Base-by-base conservation (phyloP, 305 asterid species). In the Fraxinus xanthoxyloides region DNA sequence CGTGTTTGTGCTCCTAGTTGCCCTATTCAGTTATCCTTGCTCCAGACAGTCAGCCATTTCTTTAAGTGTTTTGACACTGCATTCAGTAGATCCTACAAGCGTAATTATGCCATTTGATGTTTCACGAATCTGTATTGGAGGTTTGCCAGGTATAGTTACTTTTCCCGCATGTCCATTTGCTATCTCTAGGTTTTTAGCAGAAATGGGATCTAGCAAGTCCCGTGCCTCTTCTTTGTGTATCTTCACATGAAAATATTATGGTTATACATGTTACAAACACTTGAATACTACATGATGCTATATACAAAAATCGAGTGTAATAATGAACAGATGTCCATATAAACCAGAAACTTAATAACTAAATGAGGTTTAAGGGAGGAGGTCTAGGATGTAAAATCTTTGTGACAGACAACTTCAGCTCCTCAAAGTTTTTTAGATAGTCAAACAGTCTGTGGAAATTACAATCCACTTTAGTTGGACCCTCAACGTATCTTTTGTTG, bases 1-100 rank as follows among this genome's bases (percentile, higher is more conserved):
- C 99, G 94, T 96, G 86, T 94, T 94, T 79, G 99, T 96, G 83
- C 99, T 96, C 81, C 99, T 98, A 4, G 99, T 96, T 38, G 99
- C 98, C 88, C 99, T 88, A 89, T 91, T 87, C 54, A 93, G 83
- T 12, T 98, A 96, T 85, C 99, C 99, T 87, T 91, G 95, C 89
- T 96, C 98, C 77, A 96, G 87, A 87, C 97, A 94, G 80, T 93
- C 94, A 12, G 92, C 89, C 99, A 96, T 96, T 90, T 96, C 99
- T 89, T 91, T 90, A 43, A 96, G 92, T 59, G 98, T 89, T 70
- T 87, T 92, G 65, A 96, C 96, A 79, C 97, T 90, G 82, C 92
- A 84, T 85, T 96, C 99, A 7, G 97, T 93, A 82, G 99, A 89
- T 72, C 99, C 99, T 24, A 98, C 98, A 77, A 96, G 91, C 46